These are phyloP conservation scores for Claviceps citrina DNA, from an alignment of 2,329 filamentous ascomycete species.

Conservation along the genomic window DNA sequence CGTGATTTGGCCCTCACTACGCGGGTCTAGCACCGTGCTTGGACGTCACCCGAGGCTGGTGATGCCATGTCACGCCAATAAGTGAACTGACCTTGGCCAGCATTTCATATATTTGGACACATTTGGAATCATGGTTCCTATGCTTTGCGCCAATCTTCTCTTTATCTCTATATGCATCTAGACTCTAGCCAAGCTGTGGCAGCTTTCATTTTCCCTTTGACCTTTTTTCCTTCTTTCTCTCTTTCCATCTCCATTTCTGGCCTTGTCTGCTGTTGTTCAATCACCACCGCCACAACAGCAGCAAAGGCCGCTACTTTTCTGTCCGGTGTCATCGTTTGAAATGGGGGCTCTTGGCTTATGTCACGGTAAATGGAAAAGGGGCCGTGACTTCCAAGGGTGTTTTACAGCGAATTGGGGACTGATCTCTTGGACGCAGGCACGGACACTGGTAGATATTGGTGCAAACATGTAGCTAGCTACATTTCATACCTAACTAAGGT, in stretches of 20 bases:
- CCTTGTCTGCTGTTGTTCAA: slow-evolving; percentile 7
- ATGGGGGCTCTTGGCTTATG: not conserved
- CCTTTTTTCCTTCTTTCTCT: slow-evolving; percentile 8
- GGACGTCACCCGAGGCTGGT: not conserved
- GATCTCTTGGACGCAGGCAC: slow-evolving; percentile 1
- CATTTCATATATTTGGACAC: slow-evolving; percentile 15
- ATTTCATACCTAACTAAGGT: no score
- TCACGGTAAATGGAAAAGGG: not conserved
- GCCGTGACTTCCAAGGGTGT: not conserved
- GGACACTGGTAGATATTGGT: not conserved
- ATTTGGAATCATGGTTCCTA: slow-evolving; percentile 18
- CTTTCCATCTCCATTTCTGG: not conserved
- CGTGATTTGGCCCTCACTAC: not conserved
- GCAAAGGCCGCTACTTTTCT: not conserved
- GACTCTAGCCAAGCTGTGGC: slow-evolving; percentile 17
- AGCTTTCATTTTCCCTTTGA: slow-evolving; percentile 11
- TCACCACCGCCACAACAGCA: slow-evolving; percentile 15
- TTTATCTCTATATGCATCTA: slow-evolving; percentile 19
- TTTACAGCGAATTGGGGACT: not conserved
- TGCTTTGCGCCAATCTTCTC: slow-evolving; percentile 9
- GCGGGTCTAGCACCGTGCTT: not conserved
- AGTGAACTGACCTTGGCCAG: slow-evolving; percentile 15
- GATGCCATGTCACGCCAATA: slow-evolving; percentile 7
- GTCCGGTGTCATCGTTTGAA: slow-evolving; percentile 2
- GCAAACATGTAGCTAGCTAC: slow-evolving; percentile 7